These are phyloP conservation scores for Perkinsus olseni DNA, from an alignment of 169 alveolate genomes.

Conservation along the genomic window DNA sequence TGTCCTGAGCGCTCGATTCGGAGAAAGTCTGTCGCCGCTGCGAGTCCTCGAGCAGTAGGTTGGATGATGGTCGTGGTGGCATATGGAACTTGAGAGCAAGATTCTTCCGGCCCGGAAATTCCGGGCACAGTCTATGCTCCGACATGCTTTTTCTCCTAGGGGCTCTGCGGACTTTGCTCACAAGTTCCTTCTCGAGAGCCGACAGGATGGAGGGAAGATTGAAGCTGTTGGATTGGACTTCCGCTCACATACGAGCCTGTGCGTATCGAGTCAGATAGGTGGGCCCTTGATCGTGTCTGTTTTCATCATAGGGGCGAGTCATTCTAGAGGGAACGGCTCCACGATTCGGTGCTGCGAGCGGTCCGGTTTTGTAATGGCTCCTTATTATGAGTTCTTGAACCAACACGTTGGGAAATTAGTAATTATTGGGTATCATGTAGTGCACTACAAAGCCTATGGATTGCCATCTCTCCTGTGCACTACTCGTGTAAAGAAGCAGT, in stretches of 20 bases:
- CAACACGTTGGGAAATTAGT: too few species aligned
- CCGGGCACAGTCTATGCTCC: neutral
- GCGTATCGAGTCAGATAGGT: constrained; percentile 66
- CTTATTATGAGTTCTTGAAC: too few species aligned
- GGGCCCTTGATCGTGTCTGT: too few species aligned
- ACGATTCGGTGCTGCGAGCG: too few species aligned
- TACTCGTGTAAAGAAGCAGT: neutral
- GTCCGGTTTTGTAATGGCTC: too few species aligned
- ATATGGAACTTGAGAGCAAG: too few species aligned
- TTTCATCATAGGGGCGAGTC: too few species aligned
- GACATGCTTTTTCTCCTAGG: neutral
- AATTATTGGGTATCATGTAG: too few species aligned
- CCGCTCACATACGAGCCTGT: constrained; percentile 59
- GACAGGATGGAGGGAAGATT: constrained; percentile 53
- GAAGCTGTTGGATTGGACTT: constrained; percentile 63
- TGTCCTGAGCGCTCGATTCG: neutral
- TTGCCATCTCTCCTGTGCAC: too few species aligned
- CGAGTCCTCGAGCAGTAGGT: neutral
- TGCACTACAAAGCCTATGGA: too few species aligned
- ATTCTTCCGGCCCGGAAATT: too few species aligned
- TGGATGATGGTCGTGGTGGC: neutral
- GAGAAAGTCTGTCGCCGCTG: neutral
- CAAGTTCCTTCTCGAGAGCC: constrained; percentile 56
- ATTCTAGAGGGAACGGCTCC: too few species aligned
- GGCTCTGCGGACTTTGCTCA: constrained; percentile 47